Evolutionary conservation across 176 grass and related monocot genomes (phyloP).

Genomic region (Neostapfia colusana): DNA sequence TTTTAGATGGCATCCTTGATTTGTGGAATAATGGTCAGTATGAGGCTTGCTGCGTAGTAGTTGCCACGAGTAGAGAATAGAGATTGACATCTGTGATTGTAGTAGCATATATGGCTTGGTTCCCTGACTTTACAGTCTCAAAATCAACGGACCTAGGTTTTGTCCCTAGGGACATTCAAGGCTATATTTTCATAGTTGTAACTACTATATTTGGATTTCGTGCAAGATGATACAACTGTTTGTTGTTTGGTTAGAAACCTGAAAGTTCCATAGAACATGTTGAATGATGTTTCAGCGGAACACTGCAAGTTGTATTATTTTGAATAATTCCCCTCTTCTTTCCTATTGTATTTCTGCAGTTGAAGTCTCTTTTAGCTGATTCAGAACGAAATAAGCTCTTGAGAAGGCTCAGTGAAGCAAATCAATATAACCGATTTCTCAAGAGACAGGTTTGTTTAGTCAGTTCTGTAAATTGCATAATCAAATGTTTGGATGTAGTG

Average conservation of each 20-base stretch:
- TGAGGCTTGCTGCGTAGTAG: background rate
- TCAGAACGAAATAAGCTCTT: constrained; percentile 67
- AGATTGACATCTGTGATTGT: background rate
- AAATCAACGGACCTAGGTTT: background rate
- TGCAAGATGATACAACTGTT: background rate
- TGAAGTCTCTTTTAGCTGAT: constrained; percentile 85
- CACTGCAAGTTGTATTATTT: background rate
- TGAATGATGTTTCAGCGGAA: background rate
- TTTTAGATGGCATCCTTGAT: background rate
- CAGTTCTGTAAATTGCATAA: background rate
- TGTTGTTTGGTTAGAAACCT: background rate
- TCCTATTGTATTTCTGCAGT: constrained; percentile 53
- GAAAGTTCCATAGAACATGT: background rate
- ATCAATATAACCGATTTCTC: constrained; percentile 88
- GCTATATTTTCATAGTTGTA: background rate
- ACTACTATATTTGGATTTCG: background rate
- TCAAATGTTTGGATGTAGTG: constrained; percentile 11
- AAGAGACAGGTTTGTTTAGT: constrained; percentile 74
- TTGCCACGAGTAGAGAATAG: background rate
- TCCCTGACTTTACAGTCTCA: background rate
- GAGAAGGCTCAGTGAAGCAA: constrained; percentile 95
- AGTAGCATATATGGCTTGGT: background rate
- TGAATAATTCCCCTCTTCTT: background rate
- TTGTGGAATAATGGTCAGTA: background rate
- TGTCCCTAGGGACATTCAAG: background rate